Conservation (phyloP, 768 basidiomycete species). For the Coprinopsis marcescibilis region DNA sequence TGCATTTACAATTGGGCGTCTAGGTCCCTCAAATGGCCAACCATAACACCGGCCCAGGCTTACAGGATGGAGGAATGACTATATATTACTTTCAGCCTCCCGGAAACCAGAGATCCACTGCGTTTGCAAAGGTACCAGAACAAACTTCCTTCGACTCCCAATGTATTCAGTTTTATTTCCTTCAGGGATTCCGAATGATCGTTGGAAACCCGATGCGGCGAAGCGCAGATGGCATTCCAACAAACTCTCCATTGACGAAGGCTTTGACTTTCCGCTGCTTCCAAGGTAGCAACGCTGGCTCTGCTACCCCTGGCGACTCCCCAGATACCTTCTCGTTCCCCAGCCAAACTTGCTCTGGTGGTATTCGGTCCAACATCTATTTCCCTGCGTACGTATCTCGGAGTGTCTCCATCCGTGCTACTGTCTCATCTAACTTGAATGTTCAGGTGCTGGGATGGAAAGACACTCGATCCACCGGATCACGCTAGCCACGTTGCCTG, state of each 20-base stretch:
- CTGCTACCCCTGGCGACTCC: slow-evolving; percentile 1
- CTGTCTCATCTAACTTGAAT: background rate
- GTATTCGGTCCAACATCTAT: slow-evolving; percentile 10
- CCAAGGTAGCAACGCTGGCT: slow-evolving; percentile 7
- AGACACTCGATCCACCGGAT: slow-evolving; percentile 6
- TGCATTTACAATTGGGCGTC: background rate
- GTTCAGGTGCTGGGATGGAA: slow-evolving; percentile 4
- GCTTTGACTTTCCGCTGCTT: slow-evolving; percentile 8
- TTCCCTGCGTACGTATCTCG: slow-evolving; percentile 9
- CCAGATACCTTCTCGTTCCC: slow-evolving; percentile 5
- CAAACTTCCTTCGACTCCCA: background rate
- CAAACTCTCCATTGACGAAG: background rate
- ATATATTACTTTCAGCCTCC: slow-evolving; percentile 9
- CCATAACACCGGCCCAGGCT: background rate
- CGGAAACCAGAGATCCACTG: background rate
- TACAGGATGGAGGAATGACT: slow-evolving; percentile 3
- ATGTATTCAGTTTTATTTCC: background rate
- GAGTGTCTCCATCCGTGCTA: background rate
- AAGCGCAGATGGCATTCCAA: background rate
- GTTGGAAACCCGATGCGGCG: slow-evolving; percentile 10
- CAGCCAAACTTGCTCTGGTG: slow-evolving; percentile 4
- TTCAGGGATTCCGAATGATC: slow-evolving; percentile 11
- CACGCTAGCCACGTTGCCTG: slow-evolving; percentile 4
- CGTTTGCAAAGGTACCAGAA: background rate
- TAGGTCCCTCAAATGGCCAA: slow-evolving; percentile 10